Conservation (phyloP, 768 basidiomycete species). For the Leccinum truebloodii region DNA sequence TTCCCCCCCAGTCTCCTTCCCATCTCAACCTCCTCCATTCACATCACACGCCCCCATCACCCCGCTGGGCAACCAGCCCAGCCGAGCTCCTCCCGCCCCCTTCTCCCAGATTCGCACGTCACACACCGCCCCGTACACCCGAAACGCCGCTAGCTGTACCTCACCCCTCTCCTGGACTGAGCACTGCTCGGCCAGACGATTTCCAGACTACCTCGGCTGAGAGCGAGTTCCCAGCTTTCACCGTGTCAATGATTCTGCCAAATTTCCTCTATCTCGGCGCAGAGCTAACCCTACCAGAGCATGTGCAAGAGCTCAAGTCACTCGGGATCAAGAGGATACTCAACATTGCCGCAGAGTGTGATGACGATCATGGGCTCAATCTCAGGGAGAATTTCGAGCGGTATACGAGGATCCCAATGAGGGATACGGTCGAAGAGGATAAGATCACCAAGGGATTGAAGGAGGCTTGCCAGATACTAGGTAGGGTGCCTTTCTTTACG, state of each 20-base stretch:
- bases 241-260: constrained; percentile 89
- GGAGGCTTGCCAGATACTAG: constrained; percentile 84
- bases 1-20: constrained; percentile 52
- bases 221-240: constrained; percentile 65
- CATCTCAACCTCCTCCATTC: constrained; percentile 62
- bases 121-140: constrained; percentile 41
- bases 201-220: constrained; percentile 25
- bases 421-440: constrained; percentile 94
- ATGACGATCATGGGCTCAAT: constrained; percentile 74
- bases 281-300: constrained; percentile 72
- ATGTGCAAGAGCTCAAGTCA: constrained; percentile 70
- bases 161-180: constrained; percentile 46
- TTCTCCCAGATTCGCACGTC: constrained; percentile 24
- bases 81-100: constrained; percentile 43
- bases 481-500: constrained; percentile 47
- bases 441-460: constrained; percentile 78
- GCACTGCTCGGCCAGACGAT: constrained; percentile 62
- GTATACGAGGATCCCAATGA: constrained; percentile 88
- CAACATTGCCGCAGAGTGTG: constrained; percentile 91
- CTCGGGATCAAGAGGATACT: constrained; percentile 86
- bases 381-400: constrained; percentile 74
- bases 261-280: constrained; percentile 91
- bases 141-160: constrained; percentile 36
- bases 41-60: constrained; percentile 57
- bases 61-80: constrained; percentile 37